Evolutionary conservation across 371 early-diverging fungal species (phyloP), one percentile per base, ranked within the genome.

Genomic region (Haplosporangium sp.): DNA sequence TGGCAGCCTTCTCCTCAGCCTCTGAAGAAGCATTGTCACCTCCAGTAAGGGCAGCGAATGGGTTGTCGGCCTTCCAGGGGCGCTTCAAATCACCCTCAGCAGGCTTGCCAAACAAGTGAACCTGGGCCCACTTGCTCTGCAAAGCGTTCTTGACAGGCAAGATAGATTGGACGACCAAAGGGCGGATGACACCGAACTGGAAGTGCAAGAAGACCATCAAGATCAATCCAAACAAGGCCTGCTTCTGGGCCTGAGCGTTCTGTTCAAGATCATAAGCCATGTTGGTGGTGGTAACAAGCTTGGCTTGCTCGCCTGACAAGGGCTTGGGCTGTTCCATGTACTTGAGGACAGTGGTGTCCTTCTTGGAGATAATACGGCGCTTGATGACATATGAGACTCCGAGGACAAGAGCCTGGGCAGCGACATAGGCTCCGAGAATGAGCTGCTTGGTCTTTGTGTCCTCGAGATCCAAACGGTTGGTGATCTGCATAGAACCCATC

Each of bases 111-210:
- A 95, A 88, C 61, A 97, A 60, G 79, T 96, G 90, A 74, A 97
- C 89, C 84, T 92, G 87, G 70, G 95, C 92, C 34, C 92, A 85
- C 83, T 92, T 94, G 84, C 88, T 89, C 62, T 88, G 86, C 69
- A 89, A 74, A 59, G 95, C 76, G 82, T 91, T 92, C 87, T 93
- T 90, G 83, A 95, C 67, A 13, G 95, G 95, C 61, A 96, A 76
- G 72, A 97, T 87, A 20, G 93, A 91, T 88, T 97, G 98, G 84
- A 97, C 86, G 61, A 96, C 86, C 55, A 97, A 86, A 34, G 98
- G 98, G 72, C 96, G 95, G 70, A 94, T 90, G 72, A 95, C 95
- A 58, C 94, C 93, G 84, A 91, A 96, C 85, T 96, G 91, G 85
- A 91, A 94, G 86, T 97, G 94, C 87, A 97, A 91, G 60, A 93